These are phyloP conservation scores for Ambispora gerdemannii DNA, from an alignment of 192 early-diverging fungal genomes.

Conservation along the genomic window DNA sequence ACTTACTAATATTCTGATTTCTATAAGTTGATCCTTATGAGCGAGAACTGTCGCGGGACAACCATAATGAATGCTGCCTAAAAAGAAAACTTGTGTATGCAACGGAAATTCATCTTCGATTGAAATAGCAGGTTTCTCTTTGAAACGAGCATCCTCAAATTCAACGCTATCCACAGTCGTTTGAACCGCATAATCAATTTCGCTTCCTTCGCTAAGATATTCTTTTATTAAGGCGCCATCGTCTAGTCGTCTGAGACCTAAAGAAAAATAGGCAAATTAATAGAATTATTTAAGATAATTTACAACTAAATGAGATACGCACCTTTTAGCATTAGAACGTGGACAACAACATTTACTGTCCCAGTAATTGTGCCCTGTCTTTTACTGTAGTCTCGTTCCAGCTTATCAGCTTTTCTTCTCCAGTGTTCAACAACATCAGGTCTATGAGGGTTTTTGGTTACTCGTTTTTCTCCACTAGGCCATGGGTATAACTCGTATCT, in stretches of 20 bases:
- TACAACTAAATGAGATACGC: conserved; percentile 16
- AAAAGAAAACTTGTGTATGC: conserved; percentile 71
- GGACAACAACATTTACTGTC: conserved; percentile 56
- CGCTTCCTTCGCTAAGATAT: conserved; percentile 49
- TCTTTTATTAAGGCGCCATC: conserved; percentile 76
- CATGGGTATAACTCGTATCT: conserved; percentile 49
- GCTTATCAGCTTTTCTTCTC: conserved; percentile 53
- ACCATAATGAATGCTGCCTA: conserved; percentile 75
- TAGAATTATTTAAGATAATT: neutral
- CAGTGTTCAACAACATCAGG: conserved; percentile 50
- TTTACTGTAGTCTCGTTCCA: conserved; percentile 65
- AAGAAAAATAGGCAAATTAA: neutral
- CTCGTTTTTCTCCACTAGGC: conserved; percentile 40
- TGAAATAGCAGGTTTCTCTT: conserved; percentile 66
- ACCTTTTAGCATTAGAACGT: conserved; percentile 62
- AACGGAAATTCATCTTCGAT: conserved; percentile 72
- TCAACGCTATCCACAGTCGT: conserved; percentile 52
- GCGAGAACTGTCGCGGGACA: conserved; percentile 63
- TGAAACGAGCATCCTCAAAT: conserved; percentile 68
- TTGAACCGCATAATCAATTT: conserved; percentile 57
- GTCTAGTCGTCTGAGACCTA: conserved; percentile 49
- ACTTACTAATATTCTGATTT: conserved; percentile 45
- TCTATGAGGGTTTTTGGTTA: conserved; percentile 43
- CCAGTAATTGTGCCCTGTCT: conserved; percentile 70
- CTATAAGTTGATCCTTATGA: conserved; percentile 43